phyloP scores from a whole-genome alignment of 2,329 filamentous ascomycete genomes.

The Orbilia javanica region DNA sequence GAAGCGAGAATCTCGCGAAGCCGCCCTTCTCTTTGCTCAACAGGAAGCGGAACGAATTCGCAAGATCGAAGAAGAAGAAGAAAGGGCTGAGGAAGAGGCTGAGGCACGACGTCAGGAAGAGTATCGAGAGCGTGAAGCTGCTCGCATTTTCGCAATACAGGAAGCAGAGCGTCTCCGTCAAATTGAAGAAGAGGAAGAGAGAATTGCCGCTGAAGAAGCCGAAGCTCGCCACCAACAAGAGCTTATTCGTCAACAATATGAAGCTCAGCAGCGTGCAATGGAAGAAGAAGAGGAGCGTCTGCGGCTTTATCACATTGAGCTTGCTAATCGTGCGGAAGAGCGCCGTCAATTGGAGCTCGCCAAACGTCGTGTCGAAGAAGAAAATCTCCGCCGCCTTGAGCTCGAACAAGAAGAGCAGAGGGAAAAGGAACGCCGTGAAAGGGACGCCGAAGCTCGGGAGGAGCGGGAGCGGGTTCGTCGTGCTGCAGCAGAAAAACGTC shows the following conservation, averaged over 20 bases:
- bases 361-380: constrained; percentile 53
- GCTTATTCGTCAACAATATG: constrained; percentile 47
- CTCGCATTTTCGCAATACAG: constrained; percentile 41
- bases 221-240: constrained; percentile 38
- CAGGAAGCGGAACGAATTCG: constrained; percentile 50
- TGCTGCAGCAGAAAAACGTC: constrained; percentile 39
- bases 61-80: constrained; percentile 39
- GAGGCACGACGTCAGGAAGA: constrained; percentile 34
- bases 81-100: constrained; percentile 31
- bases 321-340: constrained; percentile 44
- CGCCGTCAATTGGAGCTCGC: constrained; percentile 53
- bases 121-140: constrained; percentile 41
- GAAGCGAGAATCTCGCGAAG: constrained; percentile 51
- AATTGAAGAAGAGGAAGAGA: constrained; percentile 42
- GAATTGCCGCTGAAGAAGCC: constrained; percentile 39
- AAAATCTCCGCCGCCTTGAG: constrained; percentile 54
- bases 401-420: constrained; percentile 55
- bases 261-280: constrained; percentile 40
- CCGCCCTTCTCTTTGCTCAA: constrained; percentile 36
- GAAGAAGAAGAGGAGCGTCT: constrained; percentile 34
- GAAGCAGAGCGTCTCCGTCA: constrained; percentile 51
- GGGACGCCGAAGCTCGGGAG: constrained; percentile 47
- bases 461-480: constrained; percentile 54
- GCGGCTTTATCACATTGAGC: constrained; percentile 28
- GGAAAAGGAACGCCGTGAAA: constrained; percentile 49